A percentile compares a stretch with the other conserved stretches of the same genome.
These are phyloP conservation scores for Cladobotryum protrusum DNA, from an alignment of 2,329 filamentous ascomycete genomes.

Conservation along the genomic window DNA sequence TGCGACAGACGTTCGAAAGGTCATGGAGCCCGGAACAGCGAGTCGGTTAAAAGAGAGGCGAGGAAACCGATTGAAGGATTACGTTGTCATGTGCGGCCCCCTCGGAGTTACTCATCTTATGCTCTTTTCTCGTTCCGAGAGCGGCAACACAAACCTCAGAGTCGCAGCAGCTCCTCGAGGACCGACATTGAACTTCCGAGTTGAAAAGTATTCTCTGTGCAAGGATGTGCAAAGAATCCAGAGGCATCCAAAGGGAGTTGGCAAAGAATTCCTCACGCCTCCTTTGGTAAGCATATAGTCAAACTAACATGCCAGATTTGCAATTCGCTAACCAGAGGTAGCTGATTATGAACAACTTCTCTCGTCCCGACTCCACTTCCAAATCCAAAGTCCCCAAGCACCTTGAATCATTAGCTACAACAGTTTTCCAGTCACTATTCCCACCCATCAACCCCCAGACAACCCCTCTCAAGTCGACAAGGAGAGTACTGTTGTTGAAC, in stretches of 20 bases:
- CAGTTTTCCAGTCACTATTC: conserved; percentile 93
- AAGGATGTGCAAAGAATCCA: conserved; percentile 83
- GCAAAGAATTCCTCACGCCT: conserved; percentile 78
- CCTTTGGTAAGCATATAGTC: conserved; percentile 56
- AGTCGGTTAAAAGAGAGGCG: conserved; percentile 82
- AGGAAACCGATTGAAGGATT: conserved; percentile 84
- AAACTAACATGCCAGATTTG: too few relatives aligned
- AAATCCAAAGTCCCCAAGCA: conserved; percentile 78
- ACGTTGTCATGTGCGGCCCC: conserved; percentile 90
- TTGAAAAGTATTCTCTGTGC: conserved; percentile 89
- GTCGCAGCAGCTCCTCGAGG: conserved; percentile 83
- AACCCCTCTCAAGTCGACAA: conserved; percentile 86
- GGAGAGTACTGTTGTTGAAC: conserved; percentile 83
- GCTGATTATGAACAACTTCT: conserved; percentile 98
- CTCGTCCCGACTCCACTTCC: conserved; percentile 53
- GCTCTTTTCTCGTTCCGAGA: conserved; percentile 83
- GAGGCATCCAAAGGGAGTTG: conserved; percentile 73
- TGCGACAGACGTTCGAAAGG: conserved; percentile 79
- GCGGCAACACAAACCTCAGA: conserved; percentile 87
- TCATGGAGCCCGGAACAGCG: conserved; percentile 96
- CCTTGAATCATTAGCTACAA: conserved; percentile 86
- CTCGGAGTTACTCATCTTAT: conserved; percentile 88
- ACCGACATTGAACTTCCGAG: conserved; percentile 87
- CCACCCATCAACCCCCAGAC: conserved; percentile 90
- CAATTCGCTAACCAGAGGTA: conserved; percentile 30